Conservation (phyloP, 2,329 filamentous ascomycete genomes). For the Neoscytalidium dimidiatum region DNA sequence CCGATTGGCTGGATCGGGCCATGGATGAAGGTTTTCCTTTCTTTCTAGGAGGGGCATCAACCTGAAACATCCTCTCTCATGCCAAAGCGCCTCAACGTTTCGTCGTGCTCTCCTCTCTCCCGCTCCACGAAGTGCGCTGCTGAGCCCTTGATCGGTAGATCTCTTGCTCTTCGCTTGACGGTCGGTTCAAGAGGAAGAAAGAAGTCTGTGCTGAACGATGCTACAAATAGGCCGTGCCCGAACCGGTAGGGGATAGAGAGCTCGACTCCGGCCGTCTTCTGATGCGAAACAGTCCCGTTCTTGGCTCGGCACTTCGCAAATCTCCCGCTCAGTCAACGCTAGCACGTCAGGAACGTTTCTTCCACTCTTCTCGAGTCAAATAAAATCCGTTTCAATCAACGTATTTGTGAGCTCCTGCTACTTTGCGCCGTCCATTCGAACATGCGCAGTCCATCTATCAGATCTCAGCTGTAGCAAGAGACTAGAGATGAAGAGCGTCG, state of each 20-base stretch:
- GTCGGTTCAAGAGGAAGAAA: neutral
- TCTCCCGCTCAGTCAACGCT: neutral
- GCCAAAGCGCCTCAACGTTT: neutral
- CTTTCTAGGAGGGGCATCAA: neutral
- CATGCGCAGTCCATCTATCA: too few relatives aligned
- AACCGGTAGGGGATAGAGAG: neutral
- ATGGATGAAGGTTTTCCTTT: neutral
- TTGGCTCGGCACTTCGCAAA: neutral
- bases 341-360: neutral
- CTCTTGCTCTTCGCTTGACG: neutral
- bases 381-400: neutral
- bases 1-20: neutral
- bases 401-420: neutral
- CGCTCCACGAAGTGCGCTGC: neutral
- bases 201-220: neutral
- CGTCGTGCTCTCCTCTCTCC: neutral
- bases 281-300: neutral
- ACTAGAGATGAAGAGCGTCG: neutral
- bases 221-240: neutral
- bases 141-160: neutral
- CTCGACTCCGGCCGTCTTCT: neutral
- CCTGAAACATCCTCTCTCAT: neutral
- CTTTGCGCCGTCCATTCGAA: neutral
- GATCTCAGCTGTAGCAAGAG: neutral
- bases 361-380: neutral